Conservation (phyloP, 108 stramenopile genomes). For the Nannochloropsis salina region DNA sequence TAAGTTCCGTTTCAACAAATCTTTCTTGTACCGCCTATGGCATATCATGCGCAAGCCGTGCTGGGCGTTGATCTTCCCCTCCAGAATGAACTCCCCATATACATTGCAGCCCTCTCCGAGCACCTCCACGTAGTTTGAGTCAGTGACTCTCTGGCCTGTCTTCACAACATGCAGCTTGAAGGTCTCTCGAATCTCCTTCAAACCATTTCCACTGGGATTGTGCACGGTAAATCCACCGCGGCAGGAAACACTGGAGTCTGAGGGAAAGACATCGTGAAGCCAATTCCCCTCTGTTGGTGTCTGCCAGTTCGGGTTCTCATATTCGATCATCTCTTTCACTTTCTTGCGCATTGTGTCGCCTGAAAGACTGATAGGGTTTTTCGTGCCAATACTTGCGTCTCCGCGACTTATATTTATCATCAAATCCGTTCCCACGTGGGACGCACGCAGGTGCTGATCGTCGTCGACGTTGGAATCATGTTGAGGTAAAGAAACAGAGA, state of each 20-base stretch:
- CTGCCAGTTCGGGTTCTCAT: no score
- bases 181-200: neutral
- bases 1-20: neutral
- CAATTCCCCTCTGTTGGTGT: neutral
- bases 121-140: neutral
- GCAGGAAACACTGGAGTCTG: neutral
- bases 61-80: constrained; percentile 18
- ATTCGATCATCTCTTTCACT: no score
- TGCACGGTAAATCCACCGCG: neutral
- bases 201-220: neutral
- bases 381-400: no score
- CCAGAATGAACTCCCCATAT: constrained; percentile 12
- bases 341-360: no score
- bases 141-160: neutral
- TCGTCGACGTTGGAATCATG: no score
- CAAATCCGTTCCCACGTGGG: no score
- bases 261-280: neutral
- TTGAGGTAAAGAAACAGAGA: no score
- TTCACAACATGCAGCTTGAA: neutral
- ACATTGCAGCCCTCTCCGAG: neutral
- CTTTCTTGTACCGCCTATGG: neutral
- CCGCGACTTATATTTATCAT: no score
- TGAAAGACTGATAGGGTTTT: no score
- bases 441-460: no score
- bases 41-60: neutral